Base-by-base conservation (phyloP, 2,329 filamentous ascomycete species). In the Pseudogymnoascus sp. region DNA sequence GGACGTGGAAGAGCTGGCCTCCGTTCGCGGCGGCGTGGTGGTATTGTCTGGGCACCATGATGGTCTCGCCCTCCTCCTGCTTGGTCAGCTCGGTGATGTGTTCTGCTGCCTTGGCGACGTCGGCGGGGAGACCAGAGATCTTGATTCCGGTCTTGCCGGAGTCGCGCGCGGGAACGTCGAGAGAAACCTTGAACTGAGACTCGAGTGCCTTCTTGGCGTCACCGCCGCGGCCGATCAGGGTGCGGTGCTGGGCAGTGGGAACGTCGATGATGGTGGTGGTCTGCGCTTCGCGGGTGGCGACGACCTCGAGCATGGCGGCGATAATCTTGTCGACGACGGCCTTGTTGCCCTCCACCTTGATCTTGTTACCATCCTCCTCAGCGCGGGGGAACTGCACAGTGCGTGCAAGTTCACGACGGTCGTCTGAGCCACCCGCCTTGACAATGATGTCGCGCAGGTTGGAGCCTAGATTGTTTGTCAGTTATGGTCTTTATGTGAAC, bases 341-440 rank as follows among this genome's bases (percentile, higher is more conserved):
- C 65, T 85, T 86, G 58, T 88, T 87, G 31, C 94, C 94, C 76
- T 97, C 92, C 5, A 99, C 80, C 72, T 88, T 92, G 75, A 99
- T 96, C 27, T 82, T 83, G 71, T 88, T 90, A 48, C 89, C 91
- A 64, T 89, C 87, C 60, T 87, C 84, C 63, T 96, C 92, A 67
- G 90, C 87, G 73, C 92, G 92, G 62, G 94, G 94, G 80, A 99
- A 97, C 74, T 93, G 92, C 64, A 99, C 91, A 69, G 93, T 91
- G 65, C 93, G 89, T 60, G 92, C 90, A 69, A 94, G 84, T 65
- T 89, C 87, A 40, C 89, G 87, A 65, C 88, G 85, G 71, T 96
- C 92, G 68, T 92, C 89, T 37, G 92, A 92, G 8, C 94, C 95
- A 65, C 94, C 95, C 55, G 94, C 92, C 69, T 89, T 85, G 61